Conservation (phyloP, 208 protist species). For the Phytomonas francai region DNA sequence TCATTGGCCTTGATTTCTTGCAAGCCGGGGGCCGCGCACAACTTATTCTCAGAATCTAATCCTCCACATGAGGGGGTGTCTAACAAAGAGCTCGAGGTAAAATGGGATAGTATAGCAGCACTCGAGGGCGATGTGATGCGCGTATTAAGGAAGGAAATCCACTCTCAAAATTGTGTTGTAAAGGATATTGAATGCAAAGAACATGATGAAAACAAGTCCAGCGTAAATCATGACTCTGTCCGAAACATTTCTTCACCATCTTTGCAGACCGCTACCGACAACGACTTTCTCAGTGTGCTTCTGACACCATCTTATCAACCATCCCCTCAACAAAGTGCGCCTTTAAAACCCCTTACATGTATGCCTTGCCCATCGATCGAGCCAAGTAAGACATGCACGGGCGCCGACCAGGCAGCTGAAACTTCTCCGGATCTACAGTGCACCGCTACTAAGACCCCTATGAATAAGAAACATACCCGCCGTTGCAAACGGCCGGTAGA, state of each 20-base stretch:
- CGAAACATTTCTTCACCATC: background rate
- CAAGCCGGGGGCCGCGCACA: background rate
- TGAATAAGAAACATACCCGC: background rate
- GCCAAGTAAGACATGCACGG: background rate
- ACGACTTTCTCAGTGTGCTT: background rate
- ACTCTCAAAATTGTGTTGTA: background rate
- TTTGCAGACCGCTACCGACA: background rate
- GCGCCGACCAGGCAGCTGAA: background rate
- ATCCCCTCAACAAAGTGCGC: background rate
- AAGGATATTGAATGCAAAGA: background rate
- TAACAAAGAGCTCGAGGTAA: background rate
- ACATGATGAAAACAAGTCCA: background rate
- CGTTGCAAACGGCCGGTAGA: background rate
- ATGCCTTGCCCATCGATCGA: background rate
- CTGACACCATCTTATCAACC: background rate
- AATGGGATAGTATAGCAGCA: background rate
- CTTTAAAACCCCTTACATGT: background rate
- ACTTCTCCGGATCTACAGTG: background rate
- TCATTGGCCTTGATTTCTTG: background rate
- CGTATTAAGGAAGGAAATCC: background rate
- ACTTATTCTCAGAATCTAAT: background rate
- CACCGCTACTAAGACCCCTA: background rate
- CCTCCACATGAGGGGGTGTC: background rate
- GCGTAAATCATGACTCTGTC: background rate
- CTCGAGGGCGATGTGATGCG: background rate